phyloP scores from a whole-genome alignment of 2,329 filamentous ascomycete species.

The Penicillium rolfsii region DNA sequence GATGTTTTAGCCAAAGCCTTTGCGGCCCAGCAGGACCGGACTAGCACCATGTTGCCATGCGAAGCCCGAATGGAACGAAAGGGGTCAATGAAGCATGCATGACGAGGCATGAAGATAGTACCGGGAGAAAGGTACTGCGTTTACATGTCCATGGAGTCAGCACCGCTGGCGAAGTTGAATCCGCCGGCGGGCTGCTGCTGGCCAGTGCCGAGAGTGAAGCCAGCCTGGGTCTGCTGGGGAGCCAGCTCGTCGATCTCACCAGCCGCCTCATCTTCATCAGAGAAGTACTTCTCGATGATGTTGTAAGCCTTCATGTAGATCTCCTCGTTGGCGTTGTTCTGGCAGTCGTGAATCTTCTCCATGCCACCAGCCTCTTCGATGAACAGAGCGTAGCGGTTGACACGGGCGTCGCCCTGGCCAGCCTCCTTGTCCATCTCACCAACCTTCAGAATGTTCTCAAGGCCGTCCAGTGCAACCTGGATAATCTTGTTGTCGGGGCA shows the following conservation, averaged over 20 bases:
- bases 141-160: conserved; percentile 76
- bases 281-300: conserved; percentile 99
- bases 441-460: conserved; percentile 99
- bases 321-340: conserved; percentile 99
- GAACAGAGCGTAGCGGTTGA: conserved; percentile 97
- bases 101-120: not conserved
- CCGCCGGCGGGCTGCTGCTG: conserved; percentile 70
- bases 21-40: not conserved
- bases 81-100: conserved; percentile 4
- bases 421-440: conserved; percentile 98
- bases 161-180: conserved; percentile 88
- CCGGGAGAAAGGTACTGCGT: conserved; percentile 15
- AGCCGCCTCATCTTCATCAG: conserved; percentile 85
- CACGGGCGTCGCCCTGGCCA: conserved; percentile 56
- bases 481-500: conserved; percentile 99
- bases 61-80: not conserved
- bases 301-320: conserved; percentile 99
- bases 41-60: not conserved
- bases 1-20: not conserved
- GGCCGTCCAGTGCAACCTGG: conserved; percentile 92
- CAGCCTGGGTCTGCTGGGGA: conserved; percentile 71
- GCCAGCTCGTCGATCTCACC: conserved; percentile 80
- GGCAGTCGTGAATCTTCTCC: conserved; percentile 99
- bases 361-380: conserved; percentile 99
- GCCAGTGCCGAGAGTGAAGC: conserved; percentile 68